Evolutionary conservation across 2,329 filamentous ascomycete species (phyloP), one percentile per base, ranked within the genome.

Genomic region (Cyclaneusma minus): DNA sequence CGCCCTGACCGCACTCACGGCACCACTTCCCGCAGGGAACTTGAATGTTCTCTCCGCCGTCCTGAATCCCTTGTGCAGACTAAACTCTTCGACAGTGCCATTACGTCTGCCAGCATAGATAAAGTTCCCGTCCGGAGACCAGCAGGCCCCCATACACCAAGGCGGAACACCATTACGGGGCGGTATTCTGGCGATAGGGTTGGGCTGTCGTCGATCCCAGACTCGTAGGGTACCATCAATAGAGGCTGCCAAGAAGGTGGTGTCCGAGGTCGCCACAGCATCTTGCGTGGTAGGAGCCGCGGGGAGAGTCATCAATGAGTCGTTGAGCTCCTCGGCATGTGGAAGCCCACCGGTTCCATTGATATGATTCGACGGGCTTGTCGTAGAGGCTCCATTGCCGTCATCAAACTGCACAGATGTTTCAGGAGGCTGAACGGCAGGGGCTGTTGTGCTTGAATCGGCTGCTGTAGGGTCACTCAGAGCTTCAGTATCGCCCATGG

Each of bases 81-180:
- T 83, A 52, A 80, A 98, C 51, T 98, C 89, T 40, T 98, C 89
- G 0, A 98, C 89, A 0, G 83, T 91, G 27, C 83, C 69, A 50
- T 95, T 95, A 31, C 89, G 66, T 15, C 89, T 64, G 1, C 89
- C 89, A 0, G 80, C 85, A 52, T 93, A 98, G 41, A 98, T 85
- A 51, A 71, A 83, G 52, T 95, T 95, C 9, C 89, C 89, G 47
- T 94, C 81, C 0, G 84, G 84, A 29, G 79, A 87, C 89, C 89
- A 98, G 55, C 84, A 93, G 1, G 84, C 83, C 38, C 82, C 85
- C 73, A 93, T 94, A 51, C 87, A 95, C 87, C 87, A 98, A 0
- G 87, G 89, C 1, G 89, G 87, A 1, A 83, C 80, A 11, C 73
- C 72, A 7, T 71, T 68, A 7, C 73, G 62, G 11, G 79, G 81